Percentiles rank a stretch among this genome's conserved stretches.
These are phyloP conservation scores for Vanrija sp. DNA, from an alignment of 1,284 basidiomycete genomes.

Conservation along the genomic window DNA sequence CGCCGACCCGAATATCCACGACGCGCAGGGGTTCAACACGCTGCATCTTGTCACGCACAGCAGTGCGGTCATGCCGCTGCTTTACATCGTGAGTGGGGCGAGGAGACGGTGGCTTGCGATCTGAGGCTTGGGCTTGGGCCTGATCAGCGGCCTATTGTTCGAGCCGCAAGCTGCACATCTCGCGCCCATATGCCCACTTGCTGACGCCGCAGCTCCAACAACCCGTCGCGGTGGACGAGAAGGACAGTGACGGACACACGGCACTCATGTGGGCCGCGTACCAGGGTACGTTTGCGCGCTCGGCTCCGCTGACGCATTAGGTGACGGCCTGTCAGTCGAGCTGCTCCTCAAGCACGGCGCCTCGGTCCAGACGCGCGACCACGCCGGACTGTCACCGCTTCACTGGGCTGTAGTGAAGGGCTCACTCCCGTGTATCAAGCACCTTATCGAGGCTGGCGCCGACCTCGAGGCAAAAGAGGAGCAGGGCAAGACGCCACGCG, in stretches of 20 bases:
- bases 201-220: conserved; percentile 62
- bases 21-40: conserved; percentile 95
- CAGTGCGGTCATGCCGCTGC: conserved; percentile 84
- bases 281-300: conserved; percentile 54
- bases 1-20: conserved; percentile 85
- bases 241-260: conserved; percentile 89
- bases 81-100: conserved; percentile 62
- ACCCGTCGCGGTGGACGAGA: conserved; percentile 79
- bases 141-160: too few relatives aligned
- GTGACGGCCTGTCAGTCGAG: conserved; percentile 88
- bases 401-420: conserved; percentile 99
- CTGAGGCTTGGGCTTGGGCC: neutral
- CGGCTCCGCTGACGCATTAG: neutral
- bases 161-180: neutral
- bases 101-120: neutral
- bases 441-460: conserved; percentile 77
- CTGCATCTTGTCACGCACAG: conserved; percentile 94
- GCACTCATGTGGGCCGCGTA: conserved; percentile 99
- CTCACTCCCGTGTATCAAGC: conserved; percentile 75
- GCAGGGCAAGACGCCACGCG: conserved; percentile 80
- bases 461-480: conserved; percentile 77
- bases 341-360: conserved; percentile 85
- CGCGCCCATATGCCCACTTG: too few relatives aligned
- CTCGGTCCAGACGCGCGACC: conserved; percentile 69
- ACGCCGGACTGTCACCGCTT: conserved; percentile 78